A percentile compares a stretch with the other conserved stretches of the same genome.
Evolutionary conservation across 2,329 filamentous ascomycete genomes (phyloP).

Genomic region (Penicillium sp.): DNA sequence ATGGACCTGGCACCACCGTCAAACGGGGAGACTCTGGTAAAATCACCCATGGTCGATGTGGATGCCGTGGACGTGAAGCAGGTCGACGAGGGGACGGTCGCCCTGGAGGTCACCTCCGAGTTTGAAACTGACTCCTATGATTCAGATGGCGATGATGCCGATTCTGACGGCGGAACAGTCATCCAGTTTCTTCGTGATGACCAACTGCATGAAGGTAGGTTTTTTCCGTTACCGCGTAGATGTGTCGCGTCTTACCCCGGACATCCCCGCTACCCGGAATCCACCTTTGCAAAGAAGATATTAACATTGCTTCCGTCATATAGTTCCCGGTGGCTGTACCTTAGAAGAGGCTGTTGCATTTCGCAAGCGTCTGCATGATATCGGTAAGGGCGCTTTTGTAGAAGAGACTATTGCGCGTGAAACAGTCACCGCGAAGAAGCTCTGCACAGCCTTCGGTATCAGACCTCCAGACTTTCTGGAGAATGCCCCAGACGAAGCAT

Average conservation of each 20-base stretch:
- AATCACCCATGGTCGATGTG: conserved; percentile 38
- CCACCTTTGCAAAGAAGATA: conserved; percentile 10
- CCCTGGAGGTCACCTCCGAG: conserved; percentile 36
- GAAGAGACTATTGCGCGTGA: conserved; percentile 68
- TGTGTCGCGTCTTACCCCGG: conserved; percentile 15
- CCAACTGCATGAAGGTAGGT: conserved; percentile 46
- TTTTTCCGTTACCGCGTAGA: conserved; percentile 37
- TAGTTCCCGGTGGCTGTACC: conserved; percentile 59
- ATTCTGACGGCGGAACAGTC: conserved; percentile 64
- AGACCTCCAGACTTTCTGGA: conserved; percentile 72
- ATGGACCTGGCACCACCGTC: conserved; percentile 42
- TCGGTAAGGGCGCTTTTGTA: conserved; percentile 78
- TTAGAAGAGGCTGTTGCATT: conserved; percentile 67
- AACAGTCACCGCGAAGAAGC: conserved; percentile 72
- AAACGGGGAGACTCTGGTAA: conserved; percentile 34
- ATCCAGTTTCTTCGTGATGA: conserved; percentile 60
- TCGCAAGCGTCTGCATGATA: conserved; percentile 68
- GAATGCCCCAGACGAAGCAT: conserved; percentile 69
- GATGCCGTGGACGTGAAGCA: conserved; percentile 32
- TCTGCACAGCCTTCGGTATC: conserved; percentile 84
- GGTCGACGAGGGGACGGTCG: conserved; percentile 26
- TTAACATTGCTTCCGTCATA: conserved; percentile 11
- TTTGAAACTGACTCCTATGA: conserved; percentile 38
- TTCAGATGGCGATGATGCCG: conserved; percentile 58
- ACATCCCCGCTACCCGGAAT: conserved; percentile 22